Evolutionary conservation across 106 monocot genomes (phyloP), one percentile per base, ranked within the genome.

Genomic region (Posidonia australis): DNA sequence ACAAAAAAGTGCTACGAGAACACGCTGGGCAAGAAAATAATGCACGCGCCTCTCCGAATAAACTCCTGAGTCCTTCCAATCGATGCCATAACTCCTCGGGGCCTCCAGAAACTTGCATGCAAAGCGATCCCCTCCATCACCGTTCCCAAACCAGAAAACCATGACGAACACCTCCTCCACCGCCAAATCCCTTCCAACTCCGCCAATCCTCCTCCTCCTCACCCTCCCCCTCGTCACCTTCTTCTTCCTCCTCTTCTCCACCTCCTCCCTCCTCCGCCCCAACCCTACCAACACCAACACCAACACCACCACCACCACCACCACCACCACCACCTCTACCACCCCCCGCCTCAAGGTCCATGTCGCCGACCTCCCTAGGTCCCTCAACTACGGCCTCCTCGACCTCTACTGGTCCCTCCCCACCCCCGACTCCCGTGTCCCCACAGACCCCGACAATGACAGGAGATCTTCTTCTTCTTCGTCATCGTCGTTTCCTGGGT

Each of bases 321-420:
- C 53, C 9, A 54, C 28, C 0, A 18, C 62, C 27, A 14, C 19
- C 21, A 17, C 23, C 21, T 16, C 29, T 13, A 27, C 1, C 49
- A 44, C 49, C 43, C 67, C 72, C 51, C 80, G 63, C 48, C 78
- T 94, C 70, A 81, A 74, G 54, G 77, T 94, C 74, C 69, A 67
- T 73, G 78, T 94, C 29, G 72, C 80, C 23, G 77, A 81, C 10
- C 77, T 94, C 67, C 89, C 89, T 28, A 62, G 74, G 16, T 73
- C 79, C 63, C 54, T 86, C 76, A 94, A 86, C 55, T 80, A 86
- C 72, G 90, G 86, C 72, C 90, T 96, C 44, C 86, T 96, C 73
- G 80, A 84, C 44, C 64, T 25, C 10, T 90, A 84, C 77, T 96
- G 90, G 90, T 80, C 82, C 47, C 77, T 90, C 73, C 53, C 79